Conservation (phyloP, 345 rosid genomes). For the Gossypium herbaceum region DNA sequence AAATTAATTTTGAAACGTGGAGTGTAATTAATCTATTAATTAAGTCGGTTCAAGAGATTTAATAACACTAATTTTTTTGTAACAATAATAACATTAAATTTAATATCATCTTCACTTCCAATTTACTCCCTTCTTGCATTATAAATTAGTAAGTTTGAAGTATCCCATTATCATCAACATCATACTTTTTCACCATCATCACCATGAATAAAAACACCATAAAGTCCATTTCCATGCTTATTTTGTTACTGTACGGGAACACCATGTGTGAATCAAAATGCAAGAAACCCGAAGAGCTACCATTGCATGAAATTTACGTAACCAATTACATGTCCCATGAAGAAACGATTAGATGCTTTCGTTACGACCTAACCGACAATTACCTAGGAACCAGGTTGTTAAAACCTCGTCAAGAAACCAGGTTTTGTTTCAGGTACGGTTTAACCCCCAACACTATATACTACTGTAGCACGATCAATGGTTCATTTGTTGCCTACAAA, state of each 20-base stretch:
- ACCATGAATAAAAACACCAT: neutral
- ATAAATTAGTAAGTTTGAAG: neutral
- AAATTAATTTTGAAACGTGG: no score
- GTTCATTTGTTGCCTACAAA: constrained; percentile 3
- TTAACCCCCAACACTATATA: neutral
- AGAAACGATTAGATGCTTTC: neutral
- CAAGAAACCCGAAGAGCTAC: neutral
- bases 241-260: neutral
- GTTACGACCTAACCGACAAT: neutral
- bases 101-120: neutral
- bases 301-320: constrained; percentile 4
- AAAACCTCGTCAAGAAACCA: neutral
- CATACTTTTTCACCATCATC: neutral
- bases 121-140: neutral
- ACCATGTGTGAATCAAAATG: neutral
- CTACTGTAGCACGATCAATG: neutral
- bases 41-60: neutral
- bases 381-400: neutral
- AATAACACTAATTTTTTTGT: neutral
- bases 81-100: neutral
- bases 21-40: neutral
- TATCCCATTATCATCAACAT: neutral
- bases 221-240: neutral
- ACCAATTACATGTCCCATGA: neutral
- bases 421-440: neutral